Percentiles rank a stretch among this genome's conserved stretches.
These are phyloP conservation scores for Cladosporium velox DNA, from an alignment of 2,329 filamentous ascomycete genomes.

Conservation along the genomic window DNA sequence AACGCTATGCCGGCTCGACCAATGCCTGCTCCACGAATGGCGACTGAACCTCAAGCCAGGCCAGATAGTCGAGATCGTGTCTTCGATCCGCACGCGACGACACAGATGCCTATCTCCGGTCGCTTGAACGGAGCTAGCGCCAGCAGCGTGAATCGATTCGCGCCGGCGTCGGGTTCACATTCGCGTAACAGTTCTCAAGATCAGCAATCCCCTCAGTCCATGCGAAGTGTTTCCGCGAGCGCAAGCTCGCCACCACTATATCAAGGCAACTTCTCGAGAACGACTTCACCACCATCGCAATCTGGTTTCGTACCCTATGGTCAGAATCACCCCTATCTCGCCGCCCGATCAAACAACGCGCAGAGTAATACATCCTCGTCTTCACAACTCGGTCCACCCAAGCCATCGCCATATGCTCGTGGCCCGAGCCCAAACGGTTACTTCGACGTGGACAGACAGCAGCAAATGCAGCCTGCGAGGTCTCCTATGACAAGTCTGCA, in stretches of 20 bases:
- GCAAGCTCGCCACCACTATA: neutral
- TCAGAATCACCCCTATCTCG: neutral
- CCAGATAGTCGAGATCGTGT: constrained; percentile 22
- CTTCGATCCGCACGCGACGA: constrained; percentile 3
- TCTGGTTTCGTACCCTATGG: neutral
- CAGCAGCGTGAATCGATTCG: constrained; percentile 19
- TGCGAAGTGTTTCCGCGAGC: neutral
- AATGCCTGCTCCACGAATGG: constrained; percentile 20
- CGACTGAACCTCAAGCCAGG: constrained; percentile 20
- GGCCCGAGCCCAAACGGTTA: constrained; percentile 13
- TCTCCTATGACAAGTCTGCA: constrained; percentile 1
- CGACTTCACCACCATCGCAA: constrained; percentile 5
- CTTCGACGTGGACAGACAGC: constrained; percentile 6
- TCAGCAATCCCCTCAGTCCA: neutral
- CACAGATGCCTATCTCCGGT: neutral
- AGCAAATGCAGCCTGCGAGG: neutral
- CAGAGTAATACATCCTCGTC: neutral
- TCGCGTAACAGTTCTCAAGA: constrained; percentile 4
- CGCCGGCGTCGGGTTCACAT: constrained; percentile 3
- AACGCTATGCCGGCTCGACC: constrained; percentile 16
- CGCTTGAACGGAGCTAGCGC: constrained; percentile 21
- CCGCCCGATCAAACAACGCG: neutral
- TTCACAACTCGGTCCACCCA: constrained; percentile 12
- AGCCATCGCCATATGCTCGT: constrained; percentile 14
- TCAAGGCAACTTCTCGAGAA: neutral